These are phyloP conservation scores for Salix purpurea DNA, from an alignment of 345 rosid species.

Conservation along the genomic window DNA sequence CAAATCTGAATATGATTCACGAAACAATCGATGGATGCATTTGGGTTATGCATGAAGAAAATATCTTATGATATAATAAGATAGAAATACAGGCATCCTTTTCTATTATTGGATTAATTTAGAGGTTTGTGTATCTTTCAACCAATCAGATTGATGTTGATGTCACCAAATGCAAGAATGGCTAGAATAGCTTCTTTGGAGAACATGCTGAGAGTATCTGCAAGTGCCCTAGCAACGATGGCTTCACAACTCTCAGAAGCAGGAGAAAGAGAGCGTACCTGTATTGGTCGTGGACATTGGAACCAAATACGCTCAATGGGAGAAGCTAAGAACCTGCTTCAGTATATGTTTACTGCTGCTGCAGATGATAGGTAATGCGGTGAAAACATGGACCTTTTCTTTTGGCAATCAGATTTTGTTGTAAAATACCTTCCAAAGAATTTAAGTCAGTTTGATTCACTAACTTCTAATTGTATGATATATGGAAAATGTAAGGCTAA, in stretches of 20 bases:
- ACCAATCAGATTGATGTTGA: constrained; percentile 10
- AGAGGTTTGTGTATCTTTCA: constrained; percentile 9
- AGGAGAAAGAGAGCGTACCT: constrained; percentile 86
- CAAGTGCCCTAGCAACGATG: constrained; percentile 90
- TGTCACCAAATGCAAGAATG: constrained; percentile 90
- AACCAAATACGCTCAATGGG: constrained; percentile 96
- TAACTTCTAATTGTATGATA: too few relatives aligned
- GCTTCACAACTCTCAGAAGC: constrained; percentile 99
- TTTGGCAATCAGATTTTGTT: not conserved
- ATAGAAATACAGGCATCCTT: constrained; percentile 26
- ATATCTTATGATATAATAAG: not conserved
- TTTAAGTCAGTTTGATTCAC: not conserved
- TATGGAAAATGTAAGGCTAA: too few relatives aligned
- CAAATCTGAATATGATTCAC: not conserved
- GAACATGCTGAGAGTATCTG: constrained; percentile 83
- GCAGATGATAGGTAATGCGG: constrained; percentile 65
- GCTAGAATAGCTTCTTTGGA: constrained; percentile 88
- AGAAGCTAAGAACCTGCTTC: constrained; percentile 94
- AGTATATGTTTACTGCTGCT: constrained; percentile 80
- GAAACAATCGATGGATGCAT: not conserved
- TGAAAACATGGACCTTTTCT: constrained; percentile 5
- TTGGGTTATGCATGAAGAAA: not conserved
- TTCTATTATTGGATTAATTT: constrained; percentile 20
- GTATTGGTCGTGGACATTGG: constrained; percentile 92
- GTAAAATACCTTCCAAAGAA: not conserved